Conservation (phyloP, 345 rosid species). For the Hibiscus syriacus region DNA sequence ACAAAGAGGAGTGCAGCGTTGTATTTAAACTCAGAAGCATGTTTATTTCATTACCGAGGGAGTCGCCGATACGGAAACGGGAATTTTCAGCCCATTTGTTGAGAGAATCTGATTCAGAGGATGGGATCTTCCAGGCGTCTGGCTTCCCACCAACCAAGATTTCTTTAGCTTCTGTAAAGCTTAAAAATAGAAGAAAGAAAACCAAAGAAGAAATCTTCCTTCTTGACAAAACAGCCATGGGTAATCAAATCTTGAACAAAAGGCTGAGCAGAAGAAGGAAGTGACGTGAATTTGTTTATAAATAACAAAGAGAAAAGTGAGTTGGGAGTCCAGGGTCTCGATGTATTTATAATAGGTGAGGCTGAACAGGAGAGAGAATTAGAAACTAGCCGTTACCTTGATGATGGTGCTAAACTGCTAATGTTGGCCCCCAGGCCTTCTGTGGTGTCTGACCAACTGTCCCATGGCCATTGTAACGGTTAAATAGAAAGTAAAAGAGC, state of each 20-base stretch:
- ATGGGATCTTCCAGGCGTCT: constrained; percentile 53
- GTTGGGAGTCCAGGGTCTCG: not conserved
- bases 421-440: constrained; percentile 1
- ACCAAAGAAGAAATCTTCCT: constrained; percentile 15
- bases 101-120: constrained; percentile 64
- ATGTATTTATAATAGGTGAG: constrained; percentile 9
- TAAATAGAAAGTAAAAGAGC: not conserved
- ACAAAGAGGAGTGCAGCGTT: not conserved
- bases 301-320: not conserved
- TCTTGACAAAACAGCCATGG: constrained; percentile 20
- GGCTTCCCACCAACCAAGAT: constrained; percentile 45
- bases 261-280: not conserved
- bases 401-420: not conserved
- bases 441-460: not conserved
- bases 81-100: constrained; percentile 62
- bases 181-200: constrained; percentile 21
- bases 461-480: constrained; percentile 8
- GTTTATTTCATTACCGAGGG: constrained; percentile 34
- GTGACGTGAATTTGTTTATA: not conserved
- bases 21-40: not conserved
- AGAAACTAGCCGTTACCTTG: constrained; percentile 40
- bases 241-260: not conserved
- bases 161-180: constrained; percentile 32
- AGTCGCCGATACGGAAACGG: constrained; percentile 56
- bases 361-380: not conserved